Conservation (phyloP, 179 eudicot species). For the Sideroxylon spinosum region DNA sequence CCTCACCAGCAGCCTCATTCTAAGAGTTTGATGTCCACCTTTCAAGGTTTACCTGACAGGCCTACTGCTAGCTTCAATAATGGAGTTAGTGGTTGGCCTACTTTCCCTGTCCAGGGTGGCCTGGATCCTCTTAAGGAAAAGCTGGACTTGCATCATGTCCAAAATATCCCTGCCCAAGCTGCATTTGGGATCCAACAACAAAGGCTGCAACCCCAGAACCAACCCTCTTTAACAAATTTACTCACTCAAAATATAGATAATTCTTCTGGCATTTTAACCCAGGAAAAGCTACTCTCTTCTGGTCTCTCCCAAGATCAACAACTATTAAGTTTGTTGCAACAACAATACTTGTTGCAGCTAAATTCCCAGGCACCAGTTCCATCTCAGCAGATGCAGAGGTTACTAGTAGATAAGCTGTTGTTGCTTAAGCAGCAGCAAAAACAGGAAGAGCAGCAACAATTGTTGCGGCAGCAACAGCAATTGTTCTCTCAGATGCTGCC, state of each 20-base stretch:
- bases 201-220: conserved; percentile 59
- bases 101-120: conserved; percentile 52
- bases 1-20: conserved; percentile 41
- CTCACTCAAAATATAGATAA: conserved; percentile 46
- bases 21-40: conserved; percentile 58
- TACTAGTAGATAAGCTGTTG: conserved; percentile 56
- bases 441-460: conserved; percentile 76
- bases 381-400: conserved; percentile 51
- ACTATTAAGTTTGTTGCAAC: conserved; percentile 64
- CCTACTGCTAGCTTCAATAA: conserved; percentile 42
- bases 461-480: conserved; percentile 71
- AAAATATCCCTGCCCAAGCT: conserved; percentile 51
- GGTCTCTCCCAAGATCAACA: conserved; percentile 82
- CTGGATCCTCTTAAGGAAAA: conserved; percentile 55
- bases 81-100: conserved; percentile 55
- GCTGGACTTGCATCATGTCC: conserved; percentile 53
- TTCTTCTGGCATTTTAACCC: conserved; percentile 35
- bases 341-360: conserved; percentile 67
- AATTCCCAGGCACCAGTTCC: conserved; percentile 60
- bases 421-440: conserved; percentile 80
- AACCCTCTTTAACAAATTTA: conserved; percentile 43
- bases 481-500: conserved; percentile 71
- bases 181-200: conserved; percentile 59
- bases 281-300: conserved; percentile 63
- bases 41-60: conserved; percentile 67